These are phyloP conservation scores for Podospora anserina DNA, from an alignment of 495 filamentous ascomycete genomes.

Conservation along the genomic window DNA sequence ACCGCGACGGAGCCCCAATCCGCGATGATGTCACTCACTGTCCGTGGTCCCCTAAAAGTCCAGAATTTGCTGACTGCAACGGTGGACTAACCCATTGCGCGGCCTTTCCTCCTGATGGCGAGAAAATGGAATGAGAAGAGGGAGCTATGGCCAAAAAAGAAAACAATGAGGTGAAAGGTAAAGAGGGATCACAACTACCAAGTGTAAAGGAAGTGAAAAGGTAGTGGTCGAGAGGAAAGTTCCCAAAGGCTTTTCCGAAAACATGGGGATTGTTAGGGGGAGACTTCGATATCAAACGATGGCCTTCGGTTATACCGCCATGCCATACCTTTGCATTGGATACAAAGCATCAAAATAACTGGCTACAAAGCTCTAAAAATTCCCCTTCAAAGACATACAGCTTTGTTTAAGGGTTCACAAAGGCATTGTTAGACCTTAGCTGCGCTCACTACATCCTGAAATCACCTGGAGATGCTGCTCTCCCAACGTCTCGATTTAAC, in stretches of 20 bases:
- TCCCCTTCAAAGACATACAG: background rate
- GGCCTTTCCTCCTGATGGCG: background rate
- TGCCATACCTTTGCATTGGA: background rate
- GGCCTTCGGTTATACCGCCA: background rate
- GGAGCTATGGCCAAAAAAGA: background rate
- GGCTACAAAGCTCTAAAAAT: background rate
- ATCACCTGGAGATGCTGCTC: background rate
- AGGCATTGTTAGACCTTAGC: background rate
- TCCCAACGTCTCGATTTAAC: background rate
- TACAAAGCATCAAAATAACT: background rate
- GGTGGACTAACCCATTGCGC: background rate
- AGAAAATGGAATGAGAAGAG: background rate
- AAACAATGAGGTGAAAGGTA: no score
- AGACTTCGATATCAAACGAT: background rate
- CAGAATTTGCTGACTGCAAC: background rate
- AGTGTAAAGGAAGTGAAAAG: background rate
- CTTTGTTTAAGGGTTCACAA: background rate
- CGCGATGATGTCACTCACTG: conserved; percentile 14
- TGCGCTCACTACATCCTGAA: background rate
- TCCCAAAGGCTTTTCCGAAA: background rate
- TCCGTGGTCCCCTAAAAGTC: background rate
- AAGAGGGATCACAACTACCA: background rate
- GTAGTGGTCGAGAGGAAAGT: background rate
- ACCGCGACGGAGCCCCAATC: background rate
- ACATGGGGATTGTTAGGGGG: background rate